Base-by-base conservation (phyloP, 257 asterid genomes). In the Ilex aquifolium region DNA sequence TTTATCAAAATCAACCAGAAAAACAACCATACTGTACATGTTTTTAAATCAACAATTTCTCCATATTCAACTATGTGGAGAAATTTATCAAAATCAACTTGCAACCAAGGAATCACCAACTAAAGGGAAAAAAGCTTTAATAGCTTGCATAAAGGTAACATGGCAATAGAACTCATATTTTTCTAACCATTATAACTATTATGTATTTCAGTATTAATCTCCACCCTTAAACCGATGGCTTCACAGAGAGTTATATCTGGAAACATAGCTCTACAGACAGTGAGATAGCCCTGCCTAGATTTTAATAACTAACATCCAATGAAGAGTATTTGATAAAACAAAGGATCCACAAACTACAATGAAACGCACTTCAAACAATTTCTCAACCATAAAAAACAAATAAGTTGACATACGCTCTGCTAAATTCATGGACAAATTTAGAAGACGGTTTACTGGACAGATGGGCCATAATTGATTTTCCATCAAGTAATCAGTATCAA, bases 401-500 rank as follows among this genome's bases (percentile, higher is more conserved):
- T 70, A 56, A 60, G 59, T 71, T 73, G 73, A 76, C 76, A 77
- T 50, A 74, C 31, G 65, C 76, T 59, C 63, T 70, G 65, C 36
- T 11, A 9, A 59, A 71, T 56, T 67, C 39, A 46, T 62, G 29
- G 62, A 56, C 44, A 51, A 61, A 65, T 53, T 63, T 57, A 46
- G 63, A 61, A 56, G 66, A 68, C 61, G 66, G 57, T 70, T 72
- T 69, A 57, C 76, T 67, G 66, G 73, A 60, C 46, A 64, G 69
- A 67, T 15, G 57, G 62, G 54, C 65, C 54, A 59, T 6, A 39
- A 58, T 51, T 57, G 69, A 72, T 65, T 75, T 79, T 30, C 74
- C 76, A 71, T 63, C 79, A 63, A 59, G 55, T 68, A 65, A 53
- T 77, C 84, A 73, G 72, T 68, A 67, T 71, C 44, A 48, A 66